Conservation (phyloP, 2,329 filamentous ascomycete species). For the Xylariaceae sp. region DNA sequence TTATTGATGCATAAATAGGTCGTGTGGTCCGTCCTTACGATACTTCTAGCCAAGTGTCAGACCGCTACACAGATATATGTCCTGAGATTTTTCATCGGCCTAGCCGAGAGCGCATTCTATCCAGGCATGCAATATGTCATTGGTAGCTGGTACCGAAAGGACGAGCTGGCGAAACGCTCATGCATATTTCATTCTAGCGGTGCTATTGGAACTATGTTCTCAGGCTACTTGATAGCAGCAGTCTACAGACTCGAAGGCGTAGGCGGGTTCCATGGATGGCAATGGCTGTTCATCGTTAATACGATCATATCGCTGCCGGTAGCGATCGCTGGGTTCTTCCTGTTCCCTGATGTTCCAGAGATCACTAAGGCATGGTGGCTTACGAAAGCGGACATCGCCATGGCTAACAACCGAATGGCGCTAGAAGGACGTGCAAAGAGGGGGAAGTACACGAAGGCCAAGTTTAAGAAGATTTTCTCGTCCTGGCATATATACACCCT, state of each 20-base stretch:
- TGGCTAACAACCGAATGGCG: constrained; percentile 50
- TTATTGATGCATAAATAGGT: constrained; percentile 21
- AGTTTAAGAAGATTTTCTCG: constrained; percentile 65
- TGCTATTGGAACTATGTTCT: constrained; percentile 47
- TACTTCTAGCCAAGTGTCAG: constrained; percentile 44
- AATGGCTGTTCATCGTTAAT: constrained; percentile 62
- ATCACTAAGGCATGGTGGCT: constrained; percentile 49
- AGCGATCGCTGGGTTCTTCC: constrained; percentile 54
- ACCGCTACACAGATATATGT: constrained; percentile 45
- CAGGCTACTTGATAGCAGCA: constrained; percentile 61
- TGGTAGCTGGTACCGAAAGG: constrained; percentile 47
- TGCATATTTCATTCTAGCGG: constrained; percentile 47
- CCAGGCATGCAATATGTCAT: constrained; percentile 47
- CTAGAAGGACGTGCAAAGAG: constrained; percentile 54
- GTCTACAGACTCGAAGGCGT: constrained; percentile 56
- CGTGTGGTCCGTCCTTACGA: constrained; percentile 44
- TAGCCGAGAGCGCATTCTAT: constrained; percentile 41
- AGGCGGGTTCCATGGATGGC: constrained; percentile 59
- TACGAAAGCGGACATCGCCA: constrained; percentile 45
- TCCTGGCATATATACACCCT: constrained; percentile 71
- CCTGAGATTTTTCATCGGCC: constrained; percentile 45
- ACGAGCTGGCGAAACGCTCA: constrained; percentile 55
- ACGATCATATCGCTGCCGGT: constrained; percentile 61
- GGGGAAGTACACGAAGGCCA: constrained; percentile 50
- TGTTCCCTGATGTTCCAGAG: constrained; percentile 52